Conservation (phyloP, 2,329 filamentous ascomycete genomes). For the Arachnomyces sp. region DNA sequence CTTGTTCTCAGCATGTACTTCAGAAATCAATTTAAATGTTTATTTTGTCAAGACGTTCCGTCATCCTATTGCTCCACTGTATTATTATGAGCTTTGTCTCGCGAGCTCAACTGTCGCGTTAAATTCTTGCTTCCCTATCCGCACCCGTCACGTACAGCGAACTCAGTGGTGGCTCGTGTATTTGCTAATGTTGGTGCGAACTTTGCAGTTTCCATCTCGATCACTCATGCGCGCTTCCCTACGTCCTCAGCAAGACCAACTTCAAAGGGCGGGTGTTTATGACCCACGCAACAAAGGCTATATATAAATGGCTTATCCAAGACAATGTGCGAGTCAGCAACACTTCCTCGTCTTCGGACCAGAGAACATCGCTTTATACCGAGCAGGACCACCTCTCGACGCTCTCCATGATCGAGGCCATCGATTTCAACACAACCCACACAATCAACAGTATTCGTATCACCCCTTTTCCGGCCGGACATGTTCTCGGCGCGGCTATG, state of each 20-base stretch:
- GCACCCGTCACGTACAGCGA: not conserved
- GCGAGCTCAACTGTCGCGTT: constrained; percentile 14
- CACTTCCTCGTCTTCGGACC: constrained; percentile 55
- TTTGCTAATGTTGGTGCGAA: constrained; percentile 6
- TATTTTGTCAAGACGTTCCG: constrained; percentile 4
- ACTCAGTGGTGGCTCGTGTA: not conserved
- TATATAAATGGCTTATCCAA: constrained; percentile 99
- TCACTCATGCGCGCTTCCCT: constrained; percentile 96
- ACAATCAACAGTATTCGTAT: constrained; percentile 95
- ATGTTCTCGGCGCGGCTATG: constrained; percentile 98
- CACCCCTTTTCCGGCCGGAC: constrained; percentile 91
- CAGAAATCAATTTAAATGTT: constrained; percentile 28
- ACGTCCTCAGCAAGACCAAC: constrained; percentile 95
- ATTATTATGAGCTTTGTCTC: constrained; percentile 9
- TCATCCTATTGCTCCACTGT: constrained; percentile 11
- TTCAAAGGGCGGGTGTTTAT: constrained; percentile 96
- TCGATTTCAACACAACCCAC: constrained; percentile 96
- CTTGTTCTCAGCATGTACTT: constrained; percentile 25
- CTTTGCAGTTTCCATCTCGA: constrained; percentile 83
- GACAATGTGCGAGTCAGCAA: constrained; percentile 87
- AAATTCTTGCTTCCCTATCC: constrained; percentile 7
- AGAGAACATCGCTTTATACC: constrained; percentile 69
- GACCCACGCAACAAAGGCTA: constrained; percentile 98
- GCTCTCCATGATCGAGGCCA: constrained; percentile 89
- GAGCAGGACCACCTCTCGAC: constrained; percentile 93